These are phyloP conservation scores for Pseudocercospora vitis DNA, from an alignment of 2,329 filamentous ascomycete species.

Conservation along the genomic window DNA sequence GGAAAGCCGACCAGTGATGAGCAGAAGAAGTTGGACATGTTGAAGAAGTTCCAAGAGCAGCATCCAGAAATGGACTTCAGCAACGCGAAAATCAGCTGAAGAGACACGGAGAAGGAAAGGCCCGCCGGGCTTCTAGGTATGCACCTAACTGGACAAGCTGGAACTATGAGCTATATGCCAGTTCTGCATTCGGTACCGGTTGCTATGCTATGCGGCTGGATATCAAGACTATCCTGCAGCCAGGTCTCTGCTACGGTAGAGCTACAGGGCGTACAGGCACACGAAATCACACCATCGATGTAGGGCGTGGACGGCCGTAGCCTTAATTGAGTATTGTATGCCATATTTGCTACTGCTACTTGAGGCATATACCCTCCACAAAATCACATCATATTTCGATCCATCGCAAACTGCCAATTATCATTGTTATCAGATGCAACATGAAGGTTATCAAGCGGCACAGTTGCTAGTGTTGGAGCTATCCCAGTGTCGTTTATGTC, in stretches of 20 bases:
- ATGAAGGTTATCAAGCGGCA: neutral
- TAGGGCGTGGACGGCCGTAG: too few species aligned
- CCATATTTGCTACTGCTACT: neutral
- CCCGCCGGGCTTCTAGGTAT: too few species aligned
- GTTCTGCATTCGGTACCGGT: too few species aligned
- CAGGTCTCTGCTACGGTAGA: too few species aligned
- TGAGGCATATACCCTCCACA: neutral
- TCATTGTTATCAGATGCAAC: neutral
- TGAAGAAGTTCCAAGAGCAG: slow-evolving; percentile 87
- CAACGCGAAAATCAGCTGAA: slow-evolving; percentile 57
- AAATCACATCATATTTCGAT: slow-evolving; percentile 6
- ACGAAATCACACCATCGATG: too few species aligned
- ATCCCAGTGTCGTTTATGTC: neutral
- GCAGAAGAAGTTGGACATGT: slow-evolving; percentile 88
- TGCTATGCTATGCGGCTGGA: too few species aligned
- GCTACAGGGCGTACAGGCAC: too few species aligned
- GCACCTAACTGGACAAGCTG: too few species aligned
- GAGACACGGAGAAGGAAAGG: too few species aligned
- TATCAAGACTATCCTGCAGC: too few species aligned
- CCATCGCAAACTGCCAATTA: slow-evolving; percentile 8
- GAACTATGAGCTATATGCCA: too few species aligned
- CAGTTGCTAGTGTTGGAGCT: neutral
- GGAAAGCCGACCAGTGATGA: slow-evolving; percentile 89
- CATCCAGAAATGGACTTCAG: slow-evolving; percentile 72
- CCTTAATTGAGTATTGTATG: too few species aligned